Evolutionary conservation across 192 early-diverging fungal genomes (phyloP).

Genomic region (Entophlyctis luteolus): DNA sequence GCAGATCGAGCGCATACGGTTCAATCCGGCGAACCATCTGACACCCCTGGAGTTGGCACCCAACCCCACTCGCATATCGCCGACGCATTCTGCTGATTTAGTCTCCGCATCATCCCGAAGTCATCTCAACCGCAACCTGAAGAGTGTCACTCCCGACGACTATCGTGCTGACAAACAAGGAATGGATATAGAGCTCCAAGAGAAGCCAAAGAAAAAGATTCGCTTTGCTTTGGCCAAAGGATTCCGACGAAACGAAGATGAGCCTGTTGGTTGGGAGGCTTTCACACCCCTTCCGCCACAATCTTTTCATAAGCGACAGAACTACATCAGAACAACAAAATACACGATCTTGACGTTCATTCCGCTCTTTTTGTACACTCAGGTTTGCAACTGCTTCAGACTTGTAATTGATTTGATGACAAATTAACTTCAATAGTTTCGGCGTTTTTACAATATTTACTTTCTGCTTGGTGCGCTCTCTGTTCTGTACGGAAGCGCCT

Average conservation of each 20-base stretch:
- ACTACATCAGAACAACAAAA: conserved; percentile 90
- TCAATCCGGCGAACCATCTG: too few species aligned
- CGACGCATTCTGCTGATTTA: too few species aligned
- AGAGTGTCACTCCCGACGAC: too few species aligned
- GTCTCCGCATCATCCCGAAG: too few species aligned
- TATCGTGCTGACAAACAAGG: too few species aligned
- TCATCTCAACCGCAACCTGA: too few species aligned
- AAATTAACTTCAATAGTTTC: conserved; percentile 45
- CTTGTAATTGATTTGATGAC: conserved; percentile 21
- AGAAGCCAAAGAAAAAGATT: conserved; percentile 14
- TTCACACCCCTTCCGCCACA: conserved; percentile 11
- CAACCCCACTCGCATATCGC: too few species aligned
- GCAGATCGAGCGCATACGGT: too few species aligned
- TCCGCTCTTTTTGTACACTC: conserved; percentile 87
- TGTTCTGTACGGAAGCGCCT: conserved; percentile 24
- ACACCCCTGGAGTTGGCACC: too few species aligned
- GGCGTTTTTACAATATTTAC: conserved; percentile 60
- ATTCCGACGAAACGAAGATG: conserved; percentile 16
- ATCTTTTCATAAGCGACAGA: conserved; percentile 24
- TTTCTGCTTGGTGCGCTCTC: conserved; percentile 55
- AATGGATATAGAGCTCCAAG: too few species aligned
- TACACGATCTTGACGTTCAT: conserved; percentile 87
- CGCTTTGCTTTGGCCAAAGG: neutral
- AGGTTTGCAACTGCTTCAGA: conserved; percentile 58
- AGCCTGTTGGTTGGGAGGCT: conserved; percentile 15